Percentiles rank a stretch among this genome's conserved stretches.
phyloP scores from a whole-genome alignment of 2,329 filamentous ascomycete genomes.

The Colletotrichum brevisporum region DNA sequence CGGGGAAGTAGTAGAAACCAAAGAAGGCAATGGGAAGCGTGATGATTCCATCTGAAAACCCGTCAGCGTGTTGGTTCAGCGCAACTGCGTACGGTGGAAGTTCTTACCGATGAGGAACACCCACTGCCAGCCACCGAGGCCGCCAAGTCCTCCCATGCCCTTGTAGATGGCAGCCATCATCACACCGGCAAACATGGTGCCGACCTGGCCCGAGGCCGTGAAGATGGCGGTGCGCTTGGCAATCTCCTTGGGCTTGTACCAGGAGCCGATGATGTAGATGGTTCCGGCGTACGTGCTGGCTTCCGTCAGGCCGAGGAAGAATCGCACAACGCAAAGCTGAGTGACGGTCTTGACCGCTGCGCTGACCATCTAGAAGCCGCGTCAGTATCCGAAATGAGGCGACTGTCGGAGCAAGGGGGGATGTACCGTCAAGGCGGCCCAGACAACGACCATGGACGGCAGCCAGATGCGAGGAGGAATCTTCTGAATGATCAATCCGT shows the following conservation, averaged over 20 bases:
- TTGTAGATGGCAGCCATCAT: slow-evolving; percentile 63
- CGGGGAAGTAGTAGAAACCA: slow-evolving; percentile 64
- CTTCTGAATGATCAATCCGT: slow-evolving; percentile 63
- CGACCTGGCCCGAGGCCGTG: slow-evolving; percentile 71
- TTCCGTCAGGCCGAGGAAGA: slow-evolving; percentile 56
- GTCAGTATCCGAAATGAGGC: not conserved
- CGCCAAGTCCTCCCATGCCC: slow-evolving; percentile 57
- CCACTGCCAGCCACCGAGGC: slow-evolving; percentile 67
- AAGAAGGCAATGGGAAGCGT: slow-evolving; percentile 67
- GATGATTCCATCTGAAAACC: slow-evolving; percentile 61
- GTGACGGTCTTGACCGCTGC: slow-evolving; percentile 45
- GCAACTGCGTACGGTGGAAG: not conserved
- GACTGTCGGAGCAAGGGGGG: too few species aligned
- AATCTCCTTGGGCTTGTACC: slow-evolving; percentile 73
- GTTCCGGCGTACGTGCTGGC: slow-evolving; percentile 57
- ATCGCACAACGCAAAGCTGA: slow-evolving; percentile 55
- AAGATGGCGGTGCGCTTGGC: slow-evolving; percentile 76
- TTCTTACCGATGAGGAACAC: slow-evolving; percentile 46
- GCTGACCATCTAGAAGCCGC: slow-evolving; percentile 38
- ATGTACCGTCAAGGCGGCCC: slow-evolving; percentile 60
- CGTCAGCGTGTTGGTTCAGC: not conserved
- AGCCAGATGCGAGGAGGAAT: slow-evolving; percentile 64
- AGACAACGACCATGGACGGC: slow-evolving; percentile 62
- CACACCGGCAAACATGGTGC: slow-evolving; percentile 72
- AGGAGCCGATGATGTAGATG: slow-evolving; percentile 62